A percentile compares a stretch with the other conserved stretches of the same genome.
phyloP scores from a whole-genome alignment of 2,329 filamentous ascomycete species.

The Cucurbitaria berberidis region DNA sequence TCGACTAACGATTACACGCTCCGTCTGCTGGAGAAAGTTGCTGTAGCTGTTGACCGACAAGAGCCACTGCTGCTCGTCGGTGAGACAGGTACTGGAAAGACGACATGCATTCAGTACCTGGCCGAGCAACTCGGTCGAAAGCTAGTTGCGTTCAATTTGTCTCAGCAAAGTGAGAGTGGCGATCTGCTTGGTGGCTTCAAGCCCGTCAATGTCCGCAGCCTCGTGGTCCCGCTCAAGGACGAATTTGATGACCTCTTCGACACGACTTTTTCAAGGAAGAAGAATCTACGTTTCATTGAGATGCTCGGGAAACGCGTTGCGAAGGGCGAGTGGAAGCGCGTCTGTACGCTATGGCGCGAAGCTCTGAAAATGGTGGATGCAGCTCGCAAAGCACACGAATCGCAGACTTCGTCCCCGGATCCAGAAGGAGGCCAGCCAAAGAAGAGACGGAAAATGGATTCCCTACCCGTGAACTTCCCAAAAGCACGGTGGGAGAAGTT shows the following conservation, averaged over 20 bases:
- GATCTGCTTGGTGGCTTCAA: constrained; percentile 97
- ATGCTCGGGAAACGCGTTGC: constrained; percentile 79
- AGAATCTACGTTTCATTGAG: constrained; percentile 82
- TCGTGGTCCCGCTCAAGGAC: constrained; percentile 89
- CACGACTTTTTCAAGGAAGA: constrained; percentile 83
- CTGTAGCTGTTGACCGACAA: constrained; percentile 78
- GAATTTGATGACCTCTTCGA: constrained; percentile 91
- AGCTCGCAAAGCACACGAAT: constrained; percentile 49
- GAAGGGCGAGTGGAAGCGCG: constrained; percentile 84
- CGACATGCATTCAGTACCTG: constrained; percentile 91
- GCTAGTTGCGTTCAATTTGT: constrained; percentile 91
- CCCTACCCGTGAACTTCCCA: constrained; percentile 58
- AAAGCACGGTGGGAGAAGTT: constrained; percentile 83
- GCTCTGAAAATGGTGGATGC: constrained; percentile 83
- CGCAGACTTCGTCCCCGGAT: constrained; percentile 47
- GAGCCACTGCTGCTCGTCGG: constrained; percentile 95
- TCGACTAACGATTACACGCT: constrained; percentile 87
- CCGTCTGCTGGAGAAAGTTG: constrained; percentile 85
- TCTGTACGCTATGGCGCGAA: constrained; percentile 86
- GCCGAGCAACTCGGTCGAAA: constrained; percentile 84
- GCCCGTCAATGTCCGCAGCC: constrained; percentile 85
- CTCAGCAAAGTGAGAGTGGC: constrained; percentile 96
- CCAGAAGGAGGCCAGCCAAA: constrained; percentile 65
- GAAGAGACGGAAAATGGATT: constrained; percentile 73
- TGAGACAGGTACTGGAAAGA: constrained; percentile 98